Percentiles rank a stretch among this genome's conserved stretches.
phyloP scores from a whole-genome alignment of 2,329 filamentous ascomycete genomes.

The Pyrenochaeta sp. region DNA sequence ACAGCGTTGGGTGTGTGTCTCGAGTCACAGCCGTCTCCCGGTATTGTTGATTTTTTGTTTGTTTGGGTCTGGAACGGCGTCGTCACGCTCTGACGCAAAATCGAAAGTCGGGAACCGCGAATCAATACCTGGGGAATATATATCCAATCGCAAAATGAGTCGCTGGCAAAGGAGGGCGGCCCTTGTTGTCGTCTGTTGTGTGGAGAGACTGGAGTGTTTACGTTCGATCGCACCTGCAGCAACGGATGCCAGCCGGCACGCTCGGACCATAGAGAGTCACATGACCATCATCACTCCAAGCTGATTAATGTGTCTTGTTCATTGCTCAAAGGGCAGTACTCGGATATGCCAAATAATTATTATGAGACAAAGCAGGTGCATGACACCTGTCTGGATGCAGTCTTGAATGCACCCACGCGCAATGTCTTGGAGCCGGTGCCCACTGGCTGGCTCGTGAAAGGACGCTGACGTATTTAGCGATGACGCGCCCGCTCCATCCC shows the following conservation, averaged over 20 bases:
- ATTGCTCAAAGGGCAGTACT: background rate
- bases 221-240: conserved; percentile 25
- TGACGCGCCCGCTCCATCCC: conserved; percentile 42
- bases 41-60: conserved; percentile 22
- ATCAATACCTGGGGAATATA: conserved; percentile 23
- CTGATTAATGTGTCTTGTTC: background rate
- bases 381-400: conserved; percentile 6
- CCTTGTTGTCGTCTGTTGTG: conserved; percentile 37
- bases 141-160: conserved; percentile 27
- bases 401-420: conserved; percentile 6
- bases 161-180: conserved; percentile 25
- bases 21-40: conserved; percentile 5
- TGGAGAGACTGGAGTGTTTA: conserved; percentile 30
- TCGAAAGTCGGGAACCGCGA: conserved; percentile 14
- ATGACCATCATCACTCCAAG: conserved; percentile 8
- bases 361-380: background rate
- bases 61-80: conserved; percentile 20
- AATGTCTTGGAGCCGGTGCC: conserved; percentile 10
- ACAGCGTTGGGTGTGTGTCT: conserved; percentile 4
- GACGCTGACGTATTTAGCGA: conserved; percentile 46
- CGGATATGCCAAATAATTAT: background rate
- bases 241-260: conserved; percentile 27
- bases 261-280: conserved; percentile 15
- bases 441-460: conserved; percentile 43
- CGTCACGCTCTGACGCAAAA: conserved; percentile 14